Evolutionary conservation across 2,329 filamentous ascomycete species (phyloP), one percentile per base, ranked within the genome.

Genomic region (Nemania sp.): DNA sequence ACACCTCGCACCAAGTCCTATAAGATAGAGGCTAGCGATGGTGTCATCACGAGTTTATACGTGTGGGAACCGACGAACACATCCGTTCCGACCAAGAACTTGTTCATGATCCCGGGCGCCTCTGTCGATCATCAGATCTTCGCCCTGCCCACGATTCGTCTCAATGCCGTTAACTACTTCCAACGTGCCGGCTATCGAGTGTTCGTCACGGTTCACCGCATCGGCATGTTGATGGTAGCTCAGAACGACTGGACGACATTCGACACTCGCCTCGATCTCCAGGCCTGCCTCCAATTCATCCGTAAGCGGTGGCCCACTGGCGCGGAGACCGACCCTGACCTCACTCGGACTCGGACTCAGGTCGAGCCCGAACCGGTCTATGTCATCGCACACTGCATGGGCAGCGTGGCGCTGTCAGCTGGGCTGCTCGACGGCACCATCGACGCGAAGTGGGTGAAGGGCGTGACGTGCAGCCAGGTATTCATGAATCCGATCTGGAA

Each of bases 341-440:
- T 5, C 6, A 3, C n/a, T 1, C 23, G 31, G 34, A 22, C 9
- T 31, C 37, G 15, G 26, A 28, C 11, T 12, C 30, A 50, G 24
- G 36, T 0, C 37, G 54, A 67, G 36, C 61, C 60, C 1, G 64
- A 66, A 24, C 34, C 59, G 12, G 69, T 83, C 30, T 86, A 87
- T 66, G 77, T 77, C 3, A 75, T 87, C 30, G 76, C 79, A 1
- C 84, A 88, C 68, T 88, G 84, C 67, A 81, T 85, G 75, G 84
- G 84, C 22, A 80, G 80, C 37, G 81, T 86, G 0, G 80, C 83
- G 1, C 75, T 82, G 48, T 71, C 80, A 0, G 71, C 75, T 3
- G 84, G 82, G n/a, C 72, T 88, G 1, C 75, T 88, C 1, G 82
- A 84, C 64, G 83, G 84, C 31, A 81, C 79, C 1, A 81, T 87